A percentile compares a stretch with the other conserved stretches of the same genome.
Conservation (phyloP, 2,329 filamentous ascomycete species). For the Lasiodiplodia sp. region DNA sequence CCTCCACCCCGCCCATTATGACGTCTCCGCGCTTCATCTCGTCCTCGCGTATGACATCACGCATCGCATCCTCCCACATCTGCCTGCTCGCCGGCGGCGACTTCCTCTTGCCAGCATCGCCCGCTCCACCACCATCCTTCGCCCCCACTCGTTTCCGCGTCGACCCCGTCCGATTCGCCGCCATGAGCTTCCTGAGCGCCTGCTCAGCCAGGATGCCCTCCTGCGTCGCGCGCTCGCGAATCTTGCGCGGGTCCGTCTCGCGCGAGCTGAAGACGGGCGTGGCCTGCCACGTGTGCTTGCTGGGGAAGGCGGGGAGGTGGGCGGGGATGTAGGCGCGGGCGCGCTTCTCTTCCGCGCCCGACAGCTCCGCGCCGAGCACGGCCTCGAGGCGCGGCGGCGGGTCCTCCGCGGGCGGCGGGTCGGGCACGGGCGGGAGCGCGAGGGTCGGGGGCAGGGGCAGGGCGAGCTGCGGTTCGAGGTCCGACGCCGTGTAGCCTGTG, state of each 20-base stretch:
- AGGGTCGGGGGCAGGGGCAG: slow-evolving; percentile 46
- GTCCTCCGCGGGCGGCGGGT: slow-evolving; percentile 49
- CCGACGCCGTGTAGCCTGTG: slow-evolving; percentile 47
- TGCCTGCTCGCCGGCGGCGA: slow-evolving; percentile 51
- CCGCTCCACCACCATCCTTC: slow-evolving; percentile 27
- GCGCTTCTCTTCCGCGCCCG: slow-evolving; percentile 54
- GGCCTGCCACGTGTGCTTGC: slow-evolving; percentile 68
- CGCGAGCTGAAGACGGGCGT: slow-evolving; percentile 66
- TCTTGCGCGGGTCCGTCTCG: slow-evolving; percentile 65
- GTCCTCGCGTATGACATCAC: slow-evolving; percentile 55
- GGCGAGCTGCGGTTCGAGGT: slow-evolving; percentile 44
- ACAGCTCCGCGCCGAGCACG: slow-evolving; percentile 61
- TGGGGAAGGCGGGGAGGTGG: slow-evolving; percentile 69
- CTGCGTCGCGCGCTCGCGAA: slow-evolving; percentile 69
- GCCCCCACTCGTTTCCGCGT: slow-evolving; percentile 37
- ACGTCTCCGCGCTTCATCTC: slow-evolving; percentile 34
- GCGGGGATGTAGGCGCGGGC: slow-evolving; percentile 62
- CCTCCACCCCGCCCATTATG: slow-evolving; percentile 28
- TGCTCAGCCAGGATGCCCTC: slow-evolving; percentile 72
- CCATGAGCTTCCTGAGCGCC: slow-evolving; percentile 66
- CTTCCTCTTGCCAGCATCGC: slow-evolving; percentile 28
- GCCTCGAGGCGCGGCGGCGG: slow-evolving; percentile 54
- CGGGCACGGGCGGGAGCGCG: slow-evolving; percentile 50
- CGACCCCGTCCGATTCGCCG: slow-evolving; percentile 55
- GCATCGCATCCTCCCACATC: slow-evolving; percentile 65